A percentile compares a stretch with the other conserved stretches of the same genome.
These are phyloP conservation scores for Ophiocordyceps camponoti-saundersi DNA, from an alignment of 2,329 filamentous ascomycete species.

Conservation along the genomic window DNA sequence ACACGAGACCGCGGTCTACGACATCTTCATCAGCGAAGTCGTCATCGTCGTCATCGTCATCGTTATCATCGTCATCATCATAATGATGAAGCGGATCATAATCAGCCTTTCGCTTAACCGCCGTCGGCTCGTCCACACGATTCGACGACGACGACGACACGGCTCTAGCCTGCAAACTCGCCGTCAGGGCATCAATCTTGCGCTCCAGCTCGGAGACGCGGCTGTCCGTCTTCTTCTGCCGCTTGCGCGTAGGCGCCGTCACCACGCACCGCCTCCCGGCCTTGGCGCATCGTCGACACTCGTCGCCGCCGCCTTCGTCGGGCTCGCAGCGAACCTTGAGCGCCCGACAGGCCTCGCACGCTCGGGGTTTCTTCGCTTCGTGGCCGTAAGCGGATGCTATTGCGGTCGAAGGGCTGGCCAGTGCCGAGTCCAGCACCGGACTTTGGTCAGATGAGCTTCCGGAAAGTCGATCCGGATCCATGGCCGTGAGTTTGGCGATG, in stretches of 20 bases:
- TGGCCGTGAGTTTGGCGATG: background rate
- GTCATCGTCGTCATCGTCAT: background rate
- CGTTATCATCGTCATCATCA: background rate
- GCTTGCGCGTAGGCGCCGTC: slow-evolving; percentile 57
- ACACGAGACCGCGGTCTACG: slow-evolving; percentile 42
- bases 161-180: slow-evolving; percentile 46
- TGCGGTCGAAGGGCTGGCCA: background rate
- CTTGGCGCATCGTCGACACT: slow-evolving; percentile 64
- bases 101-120: slow-evolving; percentile 2
- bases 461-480: background rate
- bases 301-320: slow-evolving; percentile 42
- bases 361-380: slow-evolving; percentile 44
- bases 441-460: background rate
- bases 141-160: too few species aligned
- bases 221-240: slow-evolving; percentile 84
- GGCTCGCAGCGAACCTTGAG: slow-evolving; percentile 78
- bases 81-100: background rate
- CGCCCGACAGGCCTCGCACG: slow-evolving; percentile 59
- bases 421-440: background rate
- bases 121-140: slow-evolving; percentile 5
- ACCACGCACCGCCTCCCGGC: slow-evolving; percentile 62
- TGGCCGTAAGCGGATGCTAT: background rate
- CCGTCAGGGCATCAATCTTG: slow-evolving; percentile 80
- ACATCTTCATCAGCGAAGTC: background rate
- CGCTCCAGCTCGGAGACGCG: slow-evolving; percentile 80